Base-by-base conservation (phyloP, 306 rosid genomes). In the Medicago ruthenica region DNA sequence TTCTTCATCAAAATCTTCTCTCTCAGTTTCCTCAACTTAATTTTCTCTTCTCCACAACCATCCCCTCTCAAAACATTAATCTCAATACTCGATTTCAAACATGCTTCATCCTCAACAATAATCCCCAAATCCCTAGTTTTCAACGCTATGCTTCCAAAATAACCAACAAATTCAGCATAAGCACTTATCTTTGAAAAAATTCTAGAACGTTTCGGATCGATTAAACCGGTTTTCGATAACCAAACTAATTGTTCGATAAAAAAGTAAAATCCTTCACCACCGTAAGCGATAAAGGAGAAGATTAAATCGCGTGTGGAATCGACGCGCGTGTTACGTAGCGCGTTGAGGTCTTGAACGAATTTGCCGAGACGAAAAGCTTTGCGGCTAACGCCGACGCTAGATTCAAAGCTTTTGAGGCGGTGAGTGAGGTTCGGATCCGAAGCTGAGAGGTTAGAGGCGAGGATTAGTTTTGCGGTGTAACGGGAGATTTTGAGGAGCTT, bases 281-380 rank as follows among this genome's bases (percentile, higher is more conserved):
- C 97, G 71, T 90, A 86, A 27, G 98, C 95, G 41, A 92, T 64
- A 15, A 90, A 0, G 0, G 90, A 58, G 0, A 78, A 75, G 73
- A 76, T 20, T 4, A 85, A 39, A 0, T 86, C 84, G 37, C 44
- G 72, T 3, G 31, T 70, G 36, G 89, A 85, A 51, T 86, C 87
- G 9, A 67, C 73, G n/a, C 72, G 85, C 9, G 90, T 36, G 70
- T 20, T 78, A 47, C 88, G 55, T 1, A 94, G 72, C 11, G 96
- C 90, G 89, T 94, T 91, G 47, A 94, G 75, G 83, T 92, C 93
- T 61, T 94, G 97, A 62, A 94, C 85, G 80, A 94, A 94, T 63
- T 94, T 94, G 0, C 98, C 96, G 64, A 94, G 91, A 20, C 98
- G 44, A 86, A 94, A 92, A 83, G 98, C 95, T 15, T 94, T 94